Percentiles rank a stretch among this genome's conserved stretches.
Conservation (phyloP, 2,329 filamentous ascomycete genomes). For the Sclerotinia spermophila region DNA sequence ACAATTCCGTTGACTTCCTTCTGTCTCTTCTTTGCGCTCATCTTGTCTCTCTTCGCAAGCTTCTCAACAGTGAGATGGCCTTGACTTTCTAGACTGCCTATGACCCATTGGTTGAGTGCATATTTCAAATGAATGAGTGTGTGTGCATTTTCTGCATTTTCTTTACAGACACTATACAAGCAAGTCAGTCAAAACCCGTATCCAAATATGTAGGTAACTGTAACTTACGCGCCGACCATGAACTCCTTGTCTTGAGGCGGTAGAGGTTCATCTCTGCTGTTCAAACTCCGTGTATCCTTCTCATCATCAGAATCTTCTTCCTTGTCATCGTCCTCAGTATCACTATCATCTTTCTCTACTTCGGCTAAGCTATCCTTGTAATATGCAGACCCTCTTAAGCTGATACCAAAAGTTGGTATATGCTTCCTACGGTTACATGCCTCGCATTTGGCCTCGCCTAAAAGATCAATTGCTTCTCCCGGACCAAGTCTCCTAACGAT, state of each 20-base stretch:
- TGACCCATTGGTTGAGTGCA: conserved; percentile 68
- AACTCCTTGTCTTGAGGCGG: conserved; percentile 46
- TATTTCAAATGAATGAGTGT: conserved; percentile 72
- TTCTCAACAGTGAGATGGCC: conserved; percentile 55
- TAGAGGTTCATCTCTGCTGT: conserved; percentile 48
- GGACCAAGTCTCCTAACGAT: conserved; percentile 18
- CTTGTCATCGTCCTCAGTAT: conserved; percentile 38
- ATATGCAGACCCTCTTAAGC: conserved; percentile 65
- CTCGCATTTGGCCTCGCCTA: conserved; percentile 40
- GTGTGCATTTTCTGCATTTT: conserved; percentile 67
- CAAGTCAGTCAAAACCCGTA: conserved; percentile 28
- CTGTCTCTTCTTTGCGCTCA: conserved; percentile 56
- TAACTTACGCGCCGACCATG: conserved; percentile 48
- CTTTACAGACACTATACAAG: conserved; percentile 47
- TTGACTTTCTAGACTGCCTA: conserved; percentile 55
- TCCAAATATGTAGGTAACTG: not conserved
- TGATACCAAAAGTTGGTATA: conserved; percentile 61
- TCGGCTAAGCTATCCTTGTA: conserved; percentile 62
- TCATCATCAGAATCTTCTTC: conserved; percentile 40
- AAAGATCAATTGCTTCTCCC: conserved; percentile 44
- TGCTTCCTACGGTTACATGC: conserved; percentile 66
- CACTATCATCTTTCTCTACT: conserved; percentile 45
- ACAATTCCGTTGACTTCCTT: conserved; percentile 62
- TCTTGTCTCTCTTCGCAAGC: conserved; percentile 57
- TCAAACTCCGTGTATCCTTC: conserved; percentile 39